These are phyloP conservation scores for Begonia peltatifolia DNA, from an alignment of 306 rosid genomes.

Conservation along the genomic window DNA sequence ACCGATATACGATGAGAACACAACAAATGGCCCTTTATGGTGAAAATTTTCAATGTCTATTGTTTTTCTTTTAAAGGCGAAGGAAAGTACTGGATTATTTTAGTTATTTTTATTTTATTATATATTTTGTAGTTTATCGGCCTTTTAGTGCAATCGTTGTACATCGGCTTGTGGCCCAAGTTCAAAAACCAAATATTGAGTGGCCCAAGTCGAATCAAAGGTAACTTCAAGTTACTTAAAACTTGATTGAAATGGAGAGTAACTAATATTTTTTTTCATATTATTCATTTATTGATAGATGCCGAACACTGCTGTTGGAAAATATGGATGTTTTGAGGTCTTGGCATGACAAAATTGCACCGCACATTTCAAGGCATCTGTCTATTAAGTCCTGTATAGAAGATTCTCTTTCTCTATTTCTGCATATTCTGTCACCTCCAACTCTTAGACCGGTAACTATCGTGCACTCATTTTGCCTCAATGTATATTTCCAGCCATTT, in stretches of 20 bases:
- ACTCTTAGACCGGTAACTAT: constrained; percentile 61
- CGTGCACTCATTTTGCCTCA: too few relatives aligned
- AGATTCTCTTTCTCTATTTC: constrained; percentile 64
- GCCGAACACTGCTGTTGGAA: constrained; percentile 44
- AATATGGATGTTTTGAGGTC: constrained; percentile 55
- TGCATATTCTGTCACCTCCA: constrained; percentile 78
- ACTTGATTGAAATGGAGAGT: constrained; percentile 9
- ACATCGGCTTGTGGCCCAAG: constrained; percentile 69
- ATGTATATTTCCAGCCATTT: too few relatives aligned
- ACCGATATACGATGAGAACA: constrained; percentile 55
- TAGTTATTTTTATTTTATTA: constrained; percentile 2
- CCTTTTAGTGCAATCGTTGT: constrained; percentile 47
- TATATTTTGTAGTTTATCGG: constrained; percentile 44
- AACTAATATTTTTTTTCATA: neutral
- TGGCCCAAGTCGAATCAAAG: constrained; percentile 89
- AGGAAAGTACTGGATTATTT: constrained; percentile 11
- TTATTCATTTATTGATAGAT: constrained; percentile 22
- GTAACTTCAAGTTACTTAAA: constrained; percentile 25
- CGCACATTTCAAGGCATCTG: constrained; percentile 60
- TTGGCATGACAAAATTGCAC: constrained; percentile 63
- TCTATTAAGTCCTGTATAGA: constrained; percentile 58
- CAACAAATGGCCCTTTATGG: constrained; percentile 62
- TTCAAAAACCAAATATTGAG: constrained; percentile 74
- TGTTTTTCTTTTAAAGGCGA: constrained; percentile 7
- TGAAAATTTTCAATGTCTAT: constrained; percentile 12